Evolutionary conservation across 2,329 filamentous ascomycete genomes (phyloP), one percentile per base, ranked within the genome.

Genomic region (Fusarium cicatricum): DNA sequence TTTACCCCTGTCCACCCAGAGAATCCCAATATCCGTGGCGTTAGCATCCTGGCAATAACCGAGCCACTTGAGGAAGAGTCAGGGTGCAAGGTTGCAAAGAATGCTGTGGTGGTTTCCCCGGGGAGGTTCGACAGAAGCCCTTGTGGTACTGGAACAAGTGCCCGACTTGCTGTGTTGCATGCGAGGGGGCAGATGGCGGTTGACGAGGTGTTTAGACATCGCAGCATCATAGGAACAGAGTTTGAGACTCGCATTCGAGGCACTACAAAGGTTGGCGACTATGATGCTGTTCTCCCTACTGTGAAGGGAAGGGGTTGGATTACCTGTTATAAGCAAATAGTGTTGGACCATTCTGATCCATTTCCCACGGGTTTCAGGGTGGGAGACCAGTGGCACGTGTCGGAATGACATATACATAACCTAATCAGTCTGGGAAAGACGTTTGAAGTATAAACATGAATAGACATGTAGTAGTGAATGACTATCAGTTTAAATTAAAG

Each of bases 291-390:
- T 11, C 44, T 78, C 7, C 74, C 79, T 0, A 74, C 70, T 0
- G 68, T 81, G 2, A 75, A 77, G 42, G 78, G 79, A 0, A 66
- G 76, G 16, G 78, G 72, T 3, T 81, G 79, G 78, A 77, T 81
- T 40, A 79, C 77, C 0, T 71, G 76, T 19, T 77, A 74, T 56
- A 78, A 78, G 57, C 73, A 79, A 46, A 67, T 76, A 3, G 68
- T 78, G n/a, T 58, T 81, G 11, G 77, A 80, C 51, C 71, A 75
- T 2, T 70, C 70, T 1, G 78, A 80, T 62, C 78, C 78, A 0
- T 80, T 78, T 52, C 78, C 76, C 0, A 49, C 37, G 4, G 55
- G 59, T 4, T 62, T 60, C 11, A 36, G 32, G 5, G 43, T 45
- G 1, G 43, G 43, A 1, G 43, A 45, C 26, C 43, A 45, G 21